phyloP scores from a whole-genome alignment of 495 filamentous ascomycete genomes.

The Niebla homalea region DNA sequence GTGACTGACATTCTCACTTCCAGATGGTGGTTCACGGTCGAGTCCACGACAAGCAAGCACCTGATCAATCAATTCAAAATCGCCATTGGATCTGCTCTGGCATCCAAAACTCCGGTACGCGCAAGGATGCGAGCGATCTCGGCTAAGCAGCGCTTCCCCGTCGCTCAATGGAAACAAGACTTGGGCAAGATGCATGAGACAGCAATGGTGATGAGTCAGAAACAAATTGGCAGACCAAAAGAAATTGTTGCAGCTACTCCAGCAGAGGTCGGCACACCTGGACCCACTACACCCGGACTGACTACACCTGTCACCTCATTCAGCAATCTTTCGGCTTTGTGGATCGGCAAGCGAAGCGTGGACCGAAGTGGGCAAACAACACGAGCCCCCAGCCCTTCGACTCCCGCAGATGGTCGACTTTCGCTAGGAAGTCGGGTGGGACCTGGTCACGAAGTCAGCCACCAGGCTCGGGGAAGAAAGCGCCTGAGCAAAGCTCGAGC shows the following conservation, averaged over 20 bases:
- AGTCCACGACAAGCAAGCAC: slow-evolving; percentile 58
- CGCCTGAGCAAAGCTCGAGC: slow-evolving; percentile 12
- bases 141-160: slow-evolving; percentile 66
- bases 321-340: not conserved
- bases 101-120: slow-evolving; percentile 42
- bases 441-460: slow-evolving; percentile 18
- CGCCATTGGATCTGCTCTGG: slow-evolving; percentile 53
- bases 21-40: slow-evolving; percentile 54
- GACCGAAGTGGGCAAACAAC: slow-evolving; percentile 7
- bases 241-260: not conserved
- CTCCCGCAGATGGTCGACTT: slow-evolving; percentile 9
- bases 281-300: not conserved
- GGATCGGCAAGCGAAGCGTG: not conserved
- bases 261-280: too few relatives aligned
- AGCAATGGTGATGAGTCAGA: slow-evolving; percentile 25
- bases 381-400: slow-evolving; percentile 8
- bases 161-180: slow-evolving; percentile 53
- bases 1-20: slow-evolving; percentile 29
- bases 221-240: not conserved
- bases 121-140: slow-evolving; percentile 62
- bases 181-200: slow-evolving; percentile 48
- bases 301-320: slow-evolving; percentile 2
- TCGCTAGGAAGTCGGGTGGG: slow-evolving; percentile 20
- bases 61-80: slow-evolving; percentile 58
- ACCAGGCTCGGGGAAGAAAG: slow-evolving; percentile 12